Percentiles rank a stretch among this genome's conserved stretches.
These are phyloP conservation scores for Saccharomyces hybrid DNA, from an alignment of 1,139 yeast genomes.

Conservation along the genomic window DNA sequence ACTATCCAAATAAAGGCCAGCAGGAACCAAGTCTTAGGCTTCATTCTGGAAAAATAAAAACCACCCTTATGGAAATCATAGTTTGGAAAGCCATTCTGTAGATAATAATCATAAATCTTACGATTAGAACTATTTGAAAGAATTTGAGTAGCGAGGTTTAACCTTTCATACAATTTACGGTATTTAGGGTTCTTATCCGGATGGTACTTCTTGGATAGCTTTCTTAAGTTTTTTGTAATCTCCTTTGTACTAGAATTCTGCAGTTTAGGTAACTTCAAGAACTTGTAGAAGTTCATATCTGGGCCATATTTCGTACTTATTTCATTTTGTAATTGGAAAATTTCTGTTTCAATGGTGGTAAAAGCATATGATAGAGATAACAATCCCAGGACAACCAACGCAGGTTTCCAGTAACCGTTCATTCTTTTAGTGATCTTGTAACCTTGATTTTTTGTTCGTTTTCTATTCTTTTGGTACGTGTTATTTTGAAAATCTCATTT, in stretches of 20 bases:
- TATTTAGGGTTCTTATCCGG: constrained; percentile 61
- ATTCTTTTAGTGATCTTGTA: not conserved
- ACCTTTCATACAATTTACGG: constrained; percentile 51
- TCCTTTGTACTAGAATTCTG: constrained; percentile 45
- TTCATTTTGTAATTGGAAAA: constrained; percentile 66
- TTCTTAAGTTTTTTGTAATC: constrained; percentile 68
- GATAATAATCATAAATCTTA: constrained; percentile 77
- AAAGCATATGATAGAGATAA: constrained; percentile 21
- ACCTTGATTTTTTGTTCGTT: not conserved
- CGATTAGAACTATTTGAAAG: constrained; percentile 56
- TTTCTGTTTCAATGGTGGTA: constrained; percentile 64
- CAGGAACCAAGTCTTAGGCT: constrained; percentile 39
- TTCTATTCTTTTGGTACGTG: not conserved
- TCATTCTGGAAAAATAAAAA: constrained; percentile 28
- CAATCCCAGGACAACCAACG: constrained; percentile 9
- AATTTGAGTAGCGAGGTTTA: constrained; percentile 68
- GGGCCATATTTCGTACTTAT: constrained; percentile 56
- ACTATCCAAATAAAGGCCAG: constrained; percentile 44
- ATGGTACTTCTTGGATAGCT: constrained; percentile 61
- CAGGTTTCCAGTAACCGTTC: not conserved
- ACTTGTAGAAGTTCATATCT: constrained; percentile 59
- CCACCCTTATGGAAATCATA: constrained; percentile 59
- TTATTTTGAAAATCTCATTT: not conserved
- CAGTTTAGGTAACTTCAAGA: constrained; percentile 47
- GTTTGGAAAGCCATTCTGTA: constrained; percentile 77